A percentile compares a stretch with the other conserved stretches of the same genome.
Conservation (phyloP, 768 basidiomycete species). For the Rhodotorula taiwanensis region DNA sequence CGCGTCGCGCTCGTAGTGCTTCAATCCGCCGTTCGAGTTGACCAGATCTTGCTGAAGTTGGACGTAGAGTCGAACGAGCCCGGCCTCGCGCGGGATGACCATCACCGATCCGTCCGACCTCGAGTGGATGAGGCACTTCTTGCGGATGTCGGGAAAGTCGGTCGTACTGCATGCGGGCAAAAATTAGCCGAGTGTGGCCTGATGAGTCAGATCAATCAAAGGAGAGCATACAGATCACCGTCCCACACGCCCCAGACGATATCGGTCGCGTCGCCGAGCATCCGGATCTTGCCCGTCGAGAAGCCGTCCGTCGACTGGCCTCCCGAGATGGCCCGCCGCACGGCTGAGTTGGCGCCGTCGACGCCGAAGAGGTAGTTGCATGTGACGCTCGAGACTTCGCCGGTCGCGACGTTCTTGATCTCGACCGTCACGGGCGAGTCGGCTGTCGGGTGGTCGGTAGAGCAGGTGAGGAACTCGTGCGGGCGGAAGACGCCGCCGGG, state of each 20-base stretch:
- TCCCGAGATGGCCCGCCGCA: constrained; percentile 55
- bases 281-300: constrained; percentile 51
- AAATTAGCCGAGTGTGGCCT: too few relatives aligned
- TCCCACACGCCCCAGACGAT: constrained; percentile 53
- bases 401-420: constrained; percentile 29
- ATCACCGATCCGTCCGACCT: constrained; percentile 54
- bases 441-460: constrained; percentile 17
- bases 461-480: constrained; percentile 37
- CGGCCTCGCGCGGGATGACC: constrained; percentile 57
- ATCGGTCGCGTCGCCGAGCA: constrained; percentile 69
- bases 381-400: constrained; percentile 28
- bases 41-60: constrained; percentile 35
- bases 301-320: constrained; percentile 37
- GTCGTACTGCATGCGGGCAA: constrained; percentile 50
- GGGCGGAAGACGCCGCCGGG: constrained; percentile 39
- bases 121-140: constrained; percentile 56
- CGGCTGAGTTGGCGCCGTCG: constrained; percentile 55
- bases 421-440: constrained; percentile 35
- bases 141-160: constrained; percentile 62
- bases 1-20: constrained; percentile 35
- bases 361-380: constrained; percentile 50
- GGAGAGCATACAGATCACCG: not conserved
- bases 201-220: not conserved
- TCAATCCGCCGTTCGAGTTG: constrained; percentile 28
- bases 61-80: constrained; percentile 39